Evolutionary conservation across 2,329 filamentous ascomycete genomes (phyloP).

Genomic region (Fusarium udum): DNA sequence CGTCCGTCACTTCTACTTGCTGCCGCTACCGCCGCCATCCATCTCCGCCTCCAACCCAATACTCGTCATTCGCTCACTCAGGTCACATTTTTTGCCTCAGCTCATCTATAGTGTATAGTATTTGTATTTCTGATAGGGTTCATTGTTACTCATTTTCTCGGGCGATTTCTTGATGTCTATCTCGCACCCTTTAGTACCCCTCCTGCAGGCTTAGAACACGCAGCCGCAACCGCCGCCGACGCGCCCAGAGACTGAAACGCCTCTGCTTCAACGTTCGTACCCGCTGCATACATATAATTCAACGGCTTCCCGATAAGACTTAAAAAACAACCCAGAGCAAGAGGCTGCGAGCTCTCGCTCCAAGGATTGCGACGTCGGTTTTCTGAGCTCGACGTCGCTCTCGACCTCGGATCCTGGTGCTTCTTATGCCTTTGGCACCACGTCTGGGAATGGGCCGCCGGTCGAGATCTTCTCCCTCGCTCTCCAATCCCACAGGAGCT

Average conservation of each 20-base stretch:
- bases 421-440: constrained; percentile 42
- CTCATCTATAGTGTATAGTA: constrained; percentile 11
- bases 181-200: constrained; percentile 12
- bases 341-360: constrained; percentile 28
- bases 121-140: constrained; percentile 5
- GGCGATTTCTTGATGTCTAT: constrained; percentile 21
- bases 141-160: neutral
- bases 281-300: constrained; percentile 24
- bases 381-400: constrained; percentile 33
- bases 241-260: constrained; percentile 21
- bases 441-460: constrained; percentile 44
- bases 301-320: constrained; percentile 26
- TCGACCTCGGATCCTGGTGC: constrained; percentile 37
- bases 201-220: constrained; percentile 28
- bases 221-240: constrained; percentile 24
- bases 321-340: neutral
- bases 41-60: constrained; percentile 31
- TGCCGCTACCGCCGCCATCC: constrained; percentile 12
- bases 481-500: constrained; percentile 55
- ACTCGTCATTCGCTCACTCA: constrained; percentile 27
- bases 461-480: constrained; percentile 42
- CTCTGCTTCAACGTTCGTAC: constrained; percentile 23
- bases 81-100: constrained; percentile 16
- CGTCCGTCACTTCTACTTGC: constrained; percentile 8
- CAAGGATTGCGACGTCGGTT: constrained; percentile 34